Percentiles rank a stretch among this genome's conserved stretches.
Evolutionary conservation across 495 filamentous ascomycete species (phyloP).

Genomic region (Penicillium silybi): DNA sequence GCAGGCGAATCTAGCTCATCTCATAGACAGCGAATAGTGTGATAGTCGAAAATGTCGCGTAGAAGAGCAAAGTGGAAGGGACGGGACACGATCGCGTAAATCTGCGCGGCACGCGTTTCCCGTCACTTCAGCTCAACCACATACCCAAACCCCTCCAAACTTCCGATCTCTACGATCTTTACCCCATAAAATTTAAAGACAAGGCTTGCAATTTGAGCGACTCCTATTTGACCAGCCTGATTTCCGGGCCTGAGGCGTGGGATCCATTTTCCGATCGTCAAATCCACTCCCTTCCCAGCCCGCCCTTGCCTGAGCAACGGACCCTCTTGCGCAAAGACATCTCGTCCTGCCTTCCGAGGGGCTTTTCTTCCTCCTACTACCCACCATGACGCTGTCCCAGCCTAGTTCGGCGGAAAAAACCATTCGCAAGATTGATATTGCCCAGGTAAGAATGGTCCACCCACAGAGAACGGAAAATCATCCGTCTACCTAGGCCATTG

Average conservation of each 20-base stretch:
- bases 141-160: neutral
- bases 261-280: conserved; percentile 23
- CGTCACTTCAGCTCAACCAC: neutral
- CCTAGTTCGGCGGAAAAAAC: conserved; percentile 38
- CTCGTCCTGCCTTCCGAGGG: conserved; percentile 1
- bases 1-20: no score
- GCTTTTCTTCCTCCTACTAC: conserved; percentile 12
- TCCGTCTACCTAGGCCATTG: neutral
- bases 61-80: neutral
- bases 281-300: conserved; percentile 28
- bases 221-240: neutral
- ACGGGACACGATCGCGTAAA: conserved; percentile 13
- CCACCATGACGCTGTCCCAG: conserved; percentile 33
- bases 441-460: conserved; percentile 59
- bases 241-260: neutral
- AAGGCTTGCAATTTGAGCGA: neutral
- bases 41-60: neutral
- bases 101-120: conserved; percentile 15
- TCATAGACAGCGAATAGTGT: neutral
- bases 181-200: neutral
- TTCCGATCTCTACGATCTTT: neutral
- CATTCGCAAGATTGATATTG: conserved; percentile 55
- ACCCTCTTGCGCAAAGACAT: conserved; percentile 13
- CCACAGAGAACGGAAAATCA: neutral
- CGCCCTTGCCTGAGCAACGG: conserved; percentile 22